These are phyloP conservation scores for Colletotrichum sp. DNA, from an alignment of 2,329 filamentous ascomycete species.

Conservation along the genomic window DNA sequence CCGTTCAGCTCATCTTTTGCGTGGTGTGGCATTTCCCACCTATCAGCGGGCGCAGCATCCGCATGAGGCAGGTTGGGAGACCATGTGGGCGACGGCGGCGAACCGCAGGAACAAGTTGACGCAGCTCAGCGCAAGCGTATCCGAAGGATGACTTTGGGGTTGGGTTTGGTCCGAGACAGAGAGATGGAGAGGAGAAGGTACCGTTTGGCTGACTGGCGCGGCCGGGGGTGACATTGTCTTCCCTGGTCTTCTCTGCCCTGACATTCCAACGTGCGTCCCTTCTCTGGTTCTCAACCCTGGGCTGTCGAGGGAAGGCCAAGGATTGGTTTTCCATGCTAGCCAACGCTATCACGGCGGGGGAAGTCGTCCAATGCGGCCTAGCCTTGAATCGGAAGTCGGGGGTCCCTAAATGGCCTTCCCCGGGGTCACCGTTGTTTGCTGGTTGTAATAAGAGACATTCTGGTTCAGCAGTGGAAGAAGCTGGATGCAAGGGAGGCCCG, in stretches of 20 bases:
- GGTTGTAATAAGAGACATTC: neutral
- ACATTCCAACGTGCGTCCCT: neutral
- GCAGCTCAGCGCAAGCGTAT: neutral
- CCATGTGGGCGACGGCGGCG: conserved; percentile 12
- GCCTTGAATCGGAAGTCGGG: neutral
- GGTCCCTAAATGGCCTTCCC: neutral
- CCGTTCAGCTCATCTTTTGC: conserved; percentile 9
- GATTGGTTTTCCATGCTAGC: neutral
- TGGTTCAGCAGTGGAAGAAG: neutral
- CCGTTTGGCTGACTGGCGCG: neutral
- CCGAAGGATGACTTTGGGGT: neutral
- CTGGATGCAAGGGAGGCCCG: neutral
- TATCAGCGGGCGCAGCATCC: conserved; percentile 29
- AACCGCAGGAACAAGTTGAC: conserved; percentile 9
- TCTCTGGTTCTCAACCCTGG: neutral
- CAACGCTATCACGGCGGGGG: conserved; percentile 1
- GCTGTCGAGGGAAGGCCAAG: neutral
- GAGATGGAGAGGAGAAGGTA: neutral
- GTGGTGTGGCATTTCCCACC: conserved; percentile 25
- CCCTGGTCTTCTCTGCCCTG: neutral
- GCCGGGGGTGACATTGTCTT: neutral
- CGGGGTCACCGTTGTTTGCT: neutral
- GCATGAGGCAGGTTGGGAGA: conserved; percentile 32
- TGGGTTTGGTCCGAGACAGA: neutral
- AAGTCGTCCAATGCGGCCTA: conserved; percentile 9